A percentile compares a stretch with the other conserved stretches of the same genome.
These are phyloP conservation scores for Trichoderma brevicompactum DNA, from an alignment of 2,329 filamentous ascomycete species.

Conservation along the genomic window DNA sequence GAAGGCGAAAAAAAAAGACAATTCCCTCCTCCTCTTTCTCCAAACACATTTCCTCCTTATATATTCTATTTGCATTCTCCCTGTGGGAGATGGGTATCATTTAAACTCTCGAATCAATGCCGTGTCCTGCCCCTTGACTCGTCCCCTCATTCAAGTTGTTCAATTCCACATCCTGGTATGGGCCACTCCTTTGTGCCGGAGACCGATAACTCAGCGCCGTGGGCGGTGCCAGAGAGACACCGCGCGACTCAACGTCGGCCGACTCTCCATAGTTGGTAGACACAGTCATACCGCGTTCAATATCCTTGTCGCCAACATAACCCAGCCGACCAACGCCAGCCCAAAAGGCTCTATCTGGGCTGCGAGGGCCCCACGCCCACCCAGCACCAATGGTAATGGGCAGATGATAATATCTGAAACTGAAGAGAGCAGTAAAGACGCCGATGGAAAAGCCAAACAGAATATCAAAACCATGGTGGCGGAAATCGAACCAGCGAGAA, in stretches of 20 bases:
- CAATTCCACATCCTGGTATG: conserved; percentile 43
- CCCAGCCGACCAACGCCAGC: conserved; percentile 69
- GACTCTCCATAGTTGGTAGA: conserved; percentile 37
- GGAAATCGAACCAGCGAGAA: conserved; percentile 85
- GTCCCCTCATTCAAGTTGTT: conserved; percentile 31
- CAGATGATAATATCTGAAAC: conserved; percentile 85
- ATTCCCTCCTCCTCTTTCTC: not conserved
- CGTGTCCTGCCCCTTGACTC: not conserved
- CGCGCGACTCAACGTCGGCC: conserved; percentile 33
- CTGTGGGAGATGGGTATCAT: conserved; percentile 17
- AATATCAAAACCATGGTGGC: conserved; percentile 92
- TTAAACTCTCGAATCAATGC: conserved; percentile 9
- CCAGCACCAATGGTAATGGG: conserved; percentile 75
- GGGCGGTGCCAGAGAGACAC: conserved; percentile 5
- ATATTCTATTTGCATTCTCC: conserved; percentile 2
- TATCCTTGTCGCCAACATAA: conserved; percentile 53
- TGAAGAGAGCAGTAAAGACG: conserved; percentile 68
- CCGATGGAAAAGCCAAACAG: conserved; percentile 84
- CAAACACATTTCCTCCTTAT: not conserved
- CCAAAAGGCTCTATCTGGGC: conserved; percentile 74
- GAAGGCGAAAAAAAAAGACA: not conserved
- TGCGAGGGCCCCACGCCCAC: conserved; percentile 87
- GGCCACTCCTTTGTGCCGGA: conserved; percentile 22
- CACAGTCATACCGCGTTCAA: conserved; percentile 31
- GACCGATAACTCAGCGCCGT: conserved; percentile 30